Evolutionary conservation across 1,284 basidiomycete genomes (phyloP), one percentile per base, ranked within the genome.

Genomic region (Marasmius tenuissimus): DNA sequence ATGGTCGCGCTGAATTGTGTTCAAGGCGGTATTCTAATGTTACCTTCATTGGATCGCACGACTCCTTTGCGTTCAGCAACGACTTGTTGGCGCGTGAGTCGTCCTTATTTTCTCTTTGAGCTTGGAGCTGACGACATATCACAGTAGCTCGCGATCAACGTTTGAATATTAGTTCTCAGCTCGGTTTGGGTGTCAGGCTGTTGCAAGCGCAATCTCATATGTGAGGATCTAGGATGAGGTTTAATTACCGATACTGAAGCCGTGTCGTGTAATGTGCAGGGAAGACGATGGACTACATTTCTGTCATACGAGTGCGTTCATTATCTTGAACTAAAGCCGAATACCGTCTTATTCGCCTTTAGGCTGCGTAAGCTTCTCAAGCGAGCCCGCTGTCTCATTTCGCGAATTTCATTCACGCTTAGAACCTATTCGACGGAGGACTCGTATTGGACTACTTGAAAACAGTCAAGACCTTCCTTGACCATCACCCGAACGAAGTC

Each of bases 41-140:
- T n/a, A 85, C 83, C 4, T 82, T 80, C 68, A 66, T 85, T n/a
- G 85, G 85, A 49, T 78, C 85, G n/a, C 85, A 87, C 70, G 79
- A 87, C 70, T 81, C 79, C 33, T 86, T 82, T 67, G 81, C 80
- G 11, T 81, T 82, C 59, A 74, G 72, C 57, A 59, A 67, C 0
- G 74, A 79, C 59, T 71, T 74, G 48, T 60, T 80, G 7, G 72
- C 68, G 6, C 62, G 75, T 76, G 54, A 57, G 74, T 70, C 10
- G 18, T 55, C 12, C 14, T 14, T 5, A n/a, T 33, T 39, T 9
- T 54, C 11, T 40, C 6, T 27, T 51, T 27, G 8, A n/a, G 6
- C 18, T 34, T 38, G 34, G 38, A 37, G 50, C 3, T 11, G 50
- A 12, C 22, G 22, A 10, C 20, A 52, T 27, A 27, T 33, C 9